Evolutionary conservation across 2,329 filamentous ascomycete species (phyloP).

Genomic region (Botrytis galanthina): DNA sequence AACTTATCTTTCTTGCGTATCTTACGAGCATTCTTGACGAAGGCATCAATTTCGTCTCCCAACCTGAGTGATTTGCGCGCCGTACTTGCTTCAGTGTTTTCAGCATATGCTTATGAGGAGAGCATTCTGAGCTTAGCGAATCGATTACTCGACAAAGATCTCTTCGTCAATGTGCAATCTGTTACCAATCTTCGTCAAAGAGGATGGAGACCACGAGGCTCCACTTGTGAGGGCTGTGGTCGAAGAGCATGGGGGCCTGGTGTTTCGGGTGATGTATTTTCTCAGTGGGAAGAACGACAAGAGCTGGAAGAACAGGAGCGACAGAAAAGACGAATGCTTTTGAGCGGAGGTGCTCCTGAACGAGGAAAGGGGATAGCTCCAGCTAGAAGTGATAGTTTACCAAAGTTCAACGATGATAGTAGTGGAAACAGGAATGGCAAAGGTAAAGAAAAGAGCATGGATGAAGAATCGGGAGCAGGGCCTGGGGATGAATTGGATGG

Average conservation of each 20-base stretch:
- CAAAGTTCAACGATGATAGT: constrained; percentile 25
- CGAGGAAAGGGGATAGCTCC: constrained; percentile 44
- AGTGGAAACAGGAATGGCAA: constrained; percentile 31
- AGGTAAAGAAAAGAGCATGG: constrained; percentile 38
- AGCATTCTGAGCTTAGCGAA: constrained; percentile 84
- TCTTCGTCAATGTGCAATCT: constrained; percentile 79
- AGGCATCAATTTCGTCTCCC: constrained; percentile 77
- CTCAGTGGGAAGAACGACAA: constrained; percentile 72
- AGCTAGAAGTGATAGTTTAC: constrained; percentile 32
- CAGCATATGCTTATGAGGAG: constrained; percentile 93
- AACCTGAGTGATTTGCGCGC: constrained; percentile 82
- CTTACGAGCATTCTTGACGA: constrained; percentile 80
- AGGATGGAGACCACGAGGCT: constrained; percentile 85
- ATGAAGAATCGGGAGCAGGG: constrained; percentile 42
- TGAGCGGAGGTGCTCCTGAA: constrained; percentile 38
- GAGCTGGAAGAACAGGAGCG: constrained; percentile 45
- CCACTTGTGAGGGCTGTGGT: constrained; percentile 84
- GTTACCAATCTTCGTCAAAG: constrained; percentile 72
- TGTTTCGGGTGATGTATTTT: constrained; percentile 72
- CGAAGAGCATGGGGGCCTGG: constrained; percentile 86
- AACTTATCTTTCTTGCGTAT: constrained; percentile 84
- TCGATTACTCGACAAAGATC: constrained; percentile 79
- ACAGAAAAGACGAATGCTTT: constrained; percentile 39
- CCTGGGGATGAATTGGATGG: constrained; percentile 38
- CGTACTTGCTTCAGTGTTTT: constrained; percentile 86